Base-by-base conservation (phyloP, 345 rosid species). In the Hirschfeldia incana region DNA sequence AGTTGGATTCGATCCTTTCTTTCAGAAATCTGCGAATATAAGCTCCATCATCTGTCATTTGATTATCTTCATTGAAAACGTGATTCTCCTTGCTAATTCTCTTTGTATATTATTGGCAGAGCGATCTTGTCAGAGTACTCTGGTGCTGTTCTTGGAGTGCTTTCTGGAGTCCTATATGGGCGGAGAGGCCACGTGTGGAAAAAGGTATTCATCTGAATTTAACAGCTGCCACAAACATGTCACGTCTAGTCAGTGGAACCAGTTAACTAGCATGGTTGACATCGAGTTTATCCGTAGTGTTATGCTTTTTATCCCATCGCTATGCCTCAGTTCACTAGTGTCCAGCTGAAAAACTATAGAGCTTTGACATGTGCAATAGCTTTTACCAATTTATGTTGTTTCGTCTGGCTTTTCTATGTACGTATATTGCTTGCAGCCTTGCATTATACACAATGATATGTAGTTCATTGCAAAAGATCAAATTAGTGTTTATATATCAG, bases 71-170 rank as follows among this genome's bases (percentile, higher is more conserved):
- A 6, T 6, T 67, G 53, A 51, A 34, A 12, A 7, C 51, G 13
- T 0, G 15, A 6, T 8, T 28, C 12, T 16, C 17, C 64, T 26
- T 67, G 42, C 32, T 57, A 53, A 61, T 30, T 69, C 5, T 37
- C 64, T 71, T 33, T 72, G 69, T 58, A 17, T 8, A 33, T 58
- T 81, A 60, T 55, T 79, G 80, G 57, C 69, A 95, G 99, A 81
- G 89, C 93, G 81, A 86, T 95, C 82, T 80, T 95, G 88, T 90
- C 90, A 28, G 99, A 95, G 88, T 95, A 95, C 85, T 93, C 99
- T 72, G 99, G 99, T 69, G 98, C 99, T 76, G 87, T 89, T 74
- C 99, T 95, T 81, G 99, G 98, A 77, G 98, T 93, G 49, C 85
- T 95, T 70, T 95, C 99, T 78, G 99, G 94, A 9, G 89, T 87